phyloP scores from a whole-genome alignment of 257 asterid genomes.

The Handroanthus guayacan region DNA sequence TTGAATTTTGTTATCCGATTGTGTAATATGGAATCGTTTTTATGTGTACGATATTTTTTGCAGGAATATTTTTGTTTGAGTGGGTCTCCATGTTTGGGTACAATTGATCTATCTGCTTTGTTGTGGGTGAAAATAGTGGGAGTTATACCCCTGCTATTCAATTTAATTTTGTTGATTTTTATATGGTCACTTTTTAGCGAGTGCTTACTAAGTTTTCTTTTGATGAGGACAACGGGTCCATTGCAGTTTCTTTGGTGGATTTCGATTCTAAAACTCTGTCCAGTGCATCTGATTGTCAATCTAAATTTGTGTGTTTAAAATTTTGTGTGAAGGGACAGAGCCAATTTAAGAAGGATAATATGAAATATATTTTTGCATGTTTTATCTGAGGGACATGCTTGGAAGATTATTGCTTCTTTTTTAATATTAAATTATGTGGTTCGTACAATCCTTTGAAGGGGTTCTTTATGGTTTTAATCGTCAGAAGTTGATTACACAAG shows the following conservation, averaged over 20 bases:
- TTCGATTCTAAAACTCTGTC: slow-evolving; percentile 1
- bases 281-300: background rate
- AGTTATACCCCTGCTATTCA: background rate
- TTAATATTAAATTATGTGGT: slow-evolving; percentile 2
- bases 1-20: slow-evolving; percentile 25
- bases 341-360: background rate
- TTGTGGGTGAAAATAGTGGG: background rate
- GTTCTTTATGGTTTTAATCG: slow-evolving; percentile 13
- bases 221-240: background rate
- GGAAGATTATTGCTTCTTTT: background rate
- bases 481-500: background rate
- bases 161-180: slow-evolving; percentile 10
- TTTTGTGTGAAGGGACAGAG: background rate
- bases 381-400: background rate
- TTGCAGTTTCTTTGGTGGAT: slow-evolving; percentile 1
- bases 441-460: background rate
- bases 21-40: background rate
- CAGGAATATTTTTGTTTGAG: background rate
- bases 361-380: background rate
- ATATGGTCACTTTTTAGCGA: background rate
- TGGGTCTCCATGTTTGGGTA: background rate
- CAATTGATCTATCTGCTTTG: background rate
- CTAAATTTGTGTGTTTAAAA: background rate
- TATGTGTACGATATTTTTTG: background rate
- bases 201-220: background rate